Base-by-base conservation (phyloP, 345 rosid genomes). In the Erucastrum elatum region DNA sequence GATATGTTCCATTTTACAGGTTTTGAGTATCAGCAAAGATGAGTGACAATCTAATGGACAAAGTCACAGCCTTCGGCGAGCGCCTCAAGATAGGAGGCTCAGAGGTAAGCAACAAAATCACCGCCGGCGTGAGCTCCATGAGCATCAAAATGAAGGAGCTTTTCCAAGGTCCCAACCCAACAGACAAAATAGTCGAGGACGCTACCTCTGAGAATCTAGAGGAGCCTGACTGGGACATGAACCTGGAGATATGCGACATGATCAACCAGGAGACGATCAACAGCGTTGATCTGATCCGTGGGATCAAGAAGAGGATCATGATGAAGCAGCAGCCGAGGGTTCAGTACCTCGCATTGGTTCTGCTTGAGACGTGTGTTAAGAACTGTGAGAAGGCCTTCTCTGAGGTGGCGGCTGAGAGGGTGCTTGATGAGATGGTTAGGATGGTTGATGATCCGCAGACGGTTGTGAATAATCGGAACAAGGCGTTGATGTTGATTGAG, bases 381-480 rank as follows among this genome's bases (percentile, higher is more conserved):
- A 95, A 95, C 71, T 95, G 98, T 35, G 99, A 95, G 88, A 89
- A 90, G 85, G 97, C 94, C 17, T 95, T 93, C 86, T 93, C 99
- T 0, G 98, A 91, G 84, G 96, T 95, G 82, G 99, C 99, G 6
- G 96, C 98, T 46, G 98, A 95, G 82, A 89, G 98, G 85, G 90
- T 95, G 44, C 94, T 95, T 77, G 99, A 95, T 84, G 99, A 95
- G 82, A 95, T 93, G 92, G 97, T 95, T 71, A 93, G 88, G 85
- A 84, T 95, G 58, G 87, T 95, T 81, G 99, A 95, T 82, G 98
- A 96, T 76, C 98, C 98, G 27, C 97, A 90, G 82, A 93, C 98
- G 21, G 90, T 91, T 83, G 89, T 96, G 60, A 88, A 88, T 80
- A 96, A 91, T 76, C 82, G 97, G 81, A 96, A 91, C 86, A 96